A percentile compares a stretch with the other conserved stretches of the same genome.
Conservation (phyloP, 2,329 filamentous ascomycete genomes). For the Esteya vermicola region DNA sequence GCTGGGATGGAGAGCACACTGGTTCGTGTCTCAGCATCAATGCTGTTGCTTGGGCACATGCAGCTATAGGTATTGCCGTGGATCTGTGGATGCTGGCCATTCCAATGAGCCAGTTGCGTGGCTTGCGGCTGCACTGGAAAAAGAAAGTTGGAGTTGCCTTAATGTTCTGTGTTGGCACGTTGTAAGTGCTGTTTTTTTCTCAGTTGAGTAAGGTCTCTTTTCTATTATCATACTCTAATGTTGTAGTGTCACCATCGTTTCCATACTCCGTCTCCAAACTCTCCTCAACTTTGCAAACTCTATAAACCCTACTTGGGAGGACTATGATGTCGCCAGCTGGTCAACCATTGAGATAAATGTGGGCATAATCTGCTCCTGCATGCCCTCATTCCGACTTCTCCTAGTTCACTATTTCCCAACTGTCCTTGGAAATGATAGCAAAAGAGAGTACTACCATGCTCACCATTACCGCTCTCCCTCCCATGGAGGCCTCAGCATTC, state of each 20-base stretch:
- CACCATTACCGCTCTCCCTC: neutral
- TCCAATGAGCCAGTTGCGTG: conserved; percentile 27
- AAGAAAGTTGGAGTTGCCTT: conserved; percentile 30
- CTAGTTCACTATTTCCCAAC: conserved; percentile 16
- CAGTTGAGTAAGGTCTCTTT: neutral
- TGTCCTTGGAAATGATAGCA: conserved; percentile 6
- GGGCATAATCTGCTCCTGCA: conserved; percentile 20
- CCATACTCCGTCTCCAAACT: conserved; percentile 16
- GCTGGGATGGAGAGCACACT: conserved; percentile 30
- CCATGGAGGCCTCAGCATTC: too few species aligned
- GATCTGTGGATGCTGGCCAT: conserved; percentile 37
- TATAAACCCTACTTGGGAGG: conserved; percentile 17
- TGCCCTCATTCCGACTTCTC: conserved; percentile 17
- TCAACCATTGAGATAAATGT: conserved; percentile 21
- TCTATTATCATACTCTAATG: neutral
- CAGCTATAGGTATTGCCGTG: conserved; percentile 33
- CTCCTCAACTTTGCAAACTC: conserved; percentile 15
- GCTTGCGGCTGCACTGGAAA: conserved; percentile 26
- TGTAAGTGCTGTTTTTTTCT: conserved; percentile 11
- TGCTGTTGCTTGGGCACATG: conserved; percentile 33
- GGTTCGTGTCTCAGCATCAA: conserved; percentile 36
- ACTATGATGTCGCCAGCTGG: conserved; percentile 16
- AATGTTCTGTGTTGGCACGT: conserved; percentile 31
- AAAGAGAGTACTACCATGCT: conserved; percentile 4
- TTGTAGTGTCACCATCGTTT: conserved; percentile 19